Evolutionary conservation across 352 stramenopile genomes (phyloP), one percentile per base, ranked within the genome.

Genomic region (Phytopythium montanum): DNA sequence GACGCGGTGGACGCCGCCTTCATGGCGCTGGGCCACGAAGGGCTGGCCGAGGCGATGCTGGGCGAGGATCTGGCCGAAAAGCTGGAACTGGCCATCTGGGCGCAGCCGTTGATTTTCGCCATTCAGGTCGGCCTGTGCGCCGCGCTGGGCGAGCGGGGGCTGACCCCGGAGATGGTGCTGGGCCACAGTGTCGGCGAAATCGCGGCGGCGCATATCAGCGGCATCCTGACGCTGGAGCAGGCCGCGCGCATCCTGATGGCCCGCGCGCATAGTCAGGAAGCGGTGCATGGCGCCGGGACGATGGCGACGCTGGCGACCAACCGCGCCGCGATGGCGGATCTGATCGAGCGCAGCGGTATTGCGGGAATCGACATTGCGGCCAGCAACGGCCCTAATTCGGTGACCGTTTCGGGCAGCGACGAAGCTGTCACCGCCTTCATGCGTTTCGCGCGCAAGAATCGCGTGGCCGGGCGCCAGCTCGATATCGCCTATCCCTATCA

Each of bases 401-500:
- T 51, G 44, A 51, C 44, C 44, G 44, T 51, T 51, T 51, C 44
- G 44, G 44, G 44, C 44, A 51, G 44, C 44, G 44, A 51, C 44
- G 44, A 51, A 51, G 44, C 44, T 51, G 44, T 51, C 44, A 51
- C 44, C 44, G 44, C 44, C 44, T 51, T 51, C 44, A 51, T 51
- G 44, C 44, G 44, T 51, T 51, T 51, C 44, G 44, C 44, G 44
- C 44, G 44, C 44, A 51, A 51, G 44, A 51, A 51, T 51, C 44
- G 44, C 44, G 44, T 51, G 44, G 44, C 44, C 44, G 44, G 44
- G 44, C 44, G 44, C 44, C 44, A 51, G 44, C 44, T 51, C 44
- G 44, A 51, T 51, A 51, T 51, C 44, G 44, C 44, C 44, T 51
- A 51, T 51, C 44, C 44, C 44, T 51, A 51, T 51, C 44, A 51